Evolutionary conservation across 257 asterid species (phyloP), one percentile per base, ranked within the genome.

Genomic region (Primulina eburnea): DNA sequence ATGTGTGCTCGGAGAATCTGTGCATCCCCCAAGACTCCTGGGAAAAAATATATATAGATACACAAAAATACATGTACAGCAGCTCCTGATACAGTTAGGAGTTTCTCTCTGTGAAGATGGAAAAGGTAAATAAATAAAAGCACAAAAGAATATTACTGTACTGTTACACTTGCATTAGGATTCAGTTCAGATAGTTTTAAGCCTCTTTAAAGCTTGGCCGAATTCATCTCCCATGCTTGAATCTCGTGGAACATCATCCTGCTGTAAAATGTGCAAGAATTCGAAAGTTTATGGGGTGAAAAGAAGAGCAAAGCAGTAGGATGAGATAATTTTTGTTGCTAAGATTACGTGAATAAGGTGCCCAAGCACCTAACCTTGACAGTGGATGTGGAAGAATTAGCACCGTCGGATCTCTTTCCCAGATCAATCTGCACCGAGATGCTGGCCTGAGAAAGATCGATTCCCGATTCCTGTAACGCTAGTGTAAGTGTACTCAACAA

Each of bases 401-500:
- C 37, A 55, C 77, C 79, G 33, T 81, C 78, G 9, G 83, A 84
- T 78, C 80, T 83, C 80, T 89, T 89, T 21, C 93, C 97, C 20
- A 94, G 85, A 77, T 94, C 93, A 67, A 94, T 86, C 80, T 91
- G 89, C 30, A 91, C 99, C 0, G 98, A 89, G 76, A 94, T 85
- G 81, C 76, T 85, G 75, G 99, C 91, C 73, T 84, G 90, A 14
- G 97, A 85, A 66, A 89, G 81, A 75, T 94, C 95, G 34, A 94
- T 87, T 29, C 99, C 99, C 24, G 96, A 88, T 69, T 71, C 84
- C 74, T 87, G 92, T 64, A 94, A 82, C 55, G 99, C 97, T 82
- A 88, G 84, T 18, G 94, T 85, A 64, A 94, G 82, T 68, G 87
- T 82, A 69, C 82, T 88, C 81, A 94, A 73, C 86, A 94, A 78